A percentile compares a stretch with the other conserved stretches of the same genome.
Conservation (phyloP, 2,329 filamentous ascomycete genomes). For the Pseudocercospora eumusae region DNA sequence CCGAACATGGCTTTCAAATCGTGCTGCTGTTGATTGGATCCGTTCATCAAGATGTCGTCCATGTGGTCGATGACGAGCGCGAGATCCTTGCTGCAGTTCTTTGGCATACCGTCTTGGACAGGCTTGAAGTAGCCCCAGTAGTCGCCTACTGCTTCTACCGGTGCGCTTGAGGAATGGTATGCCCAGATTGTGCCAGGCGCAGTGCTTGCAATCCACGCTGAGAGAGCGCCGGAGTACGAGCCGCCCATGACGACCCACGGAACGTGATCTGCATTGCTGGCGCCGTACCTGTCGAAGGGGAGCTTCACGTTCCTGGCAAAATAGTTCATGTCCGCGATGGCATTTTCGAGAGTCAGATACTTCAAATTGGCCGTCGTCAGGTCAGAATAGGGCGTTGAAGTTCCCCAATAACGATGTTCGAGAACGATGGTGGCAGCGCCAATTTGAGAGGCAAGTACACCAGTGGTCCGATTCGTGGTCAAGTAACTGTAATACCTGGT, state of each 20-base stretch:
- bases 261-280: conserved; percentile 54
- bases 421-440: conserved; percentile 57
- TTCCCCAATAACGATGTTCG: conserved; percentile 63
- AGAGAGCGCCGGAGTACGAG: conserved; percentile 59
- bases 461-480: conserved; percentile 53
- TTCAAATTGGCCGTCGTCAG: conserved; percentile 57
- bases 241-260: conserved; percentile 60
- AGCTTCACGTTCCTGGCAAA: conserved; percentile 57
- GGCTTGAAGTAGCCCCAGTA: conserved; percentile 62
- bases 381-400: conserved; percentile 55
- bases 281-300: conserved; percentile 54
- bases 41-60: conserved; percentile 37
- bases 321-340: conserved; percentile 56
- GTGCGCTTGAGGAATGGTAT: conserved; percentile 59
- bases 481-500: conserved; percentile 53
- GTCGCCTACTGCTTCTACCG: conserved; percentile 58
- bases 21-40: conserved; percentile 38
- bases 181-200: conserved; percentile 62
- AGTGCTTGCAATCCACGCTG: conserved; percentile 58
- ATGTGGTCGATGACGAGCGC: conserved; percentile 56
- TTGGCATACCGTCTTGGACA: conserved; percentile 59
- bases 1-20: conserved; percentile 57
- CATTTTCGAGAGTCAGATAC: conserved; percentile 56
- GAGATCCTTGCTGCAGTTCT: conserved; percentile 60
- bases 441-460: conserved; percentile 55